These are phyloP conservation scores for Conoideocrella luteorostrata DNA, from an alignment of 2,329 filamentous ascomycete species.

Conservation along the genomic window DNA sequence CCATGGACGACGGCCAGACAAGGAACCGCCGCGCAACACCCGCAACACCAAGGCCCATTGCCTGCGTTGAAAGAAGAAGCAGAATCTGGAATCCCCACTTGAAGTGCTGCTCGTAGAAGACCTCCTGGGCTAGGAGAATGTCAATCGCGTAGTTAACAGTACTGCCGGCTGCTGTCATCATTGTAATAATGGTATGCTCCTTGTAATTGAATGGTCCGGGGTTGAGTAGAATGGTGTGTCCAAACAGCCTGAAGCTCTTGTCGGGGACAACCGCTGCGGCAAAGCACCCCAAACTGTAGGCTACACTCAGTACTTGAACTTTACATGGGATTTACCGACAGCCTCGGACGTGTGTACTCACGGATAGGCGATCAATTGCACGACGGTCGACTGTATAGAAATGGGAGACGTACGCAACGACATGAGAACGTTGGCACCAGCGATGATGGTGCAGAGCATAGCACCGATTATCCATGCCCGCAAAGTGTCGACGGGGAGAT, in stretches of 20 bases:
- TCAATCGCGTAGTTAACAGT: slow-evolving; percentile 24
- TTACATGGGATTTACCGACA: too few relatives aligned
- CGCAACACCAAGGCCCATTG: slow-evolving; percentile 27
- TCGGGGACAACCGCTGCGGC: slow-evolving; percentile 22
- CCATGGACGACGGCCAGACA: slow-evolving; percentile 25
- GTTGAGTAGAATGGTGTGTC: slow-evolving; percentile 25
- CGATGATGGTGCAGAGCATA: slow-evolving; percentile 49
- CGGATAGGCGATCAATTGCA: slow-evolving; percentile 47
- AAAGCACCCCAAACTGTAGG: too few relatives aligned
- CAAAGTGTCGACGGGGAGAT: slow-evolving; percentile 48
- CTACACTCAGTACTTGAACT: slow-evolving; percentile 17
- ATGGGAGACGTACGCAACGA: slow-evolving; percentile 40
- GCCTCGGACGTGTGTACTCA: not conserved
- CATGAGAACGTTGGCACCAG: slow-evolving; percentile 48
- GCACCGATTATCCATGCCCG: slow-evolving; percentile 53
- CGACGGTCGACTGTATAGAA: slow-evolving; percentile 43
- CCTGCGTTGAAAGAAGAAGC: slow-evolving; percentile 24
- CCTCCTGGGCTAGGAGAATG: slow-evolving; percentile 31
- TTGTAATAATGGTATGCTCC: slow-evolving; percentile 39
- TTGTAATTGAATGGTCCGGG: slow-evolving; percentile 36
- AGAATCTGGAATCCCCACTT: slow-evolving; percentile 48
- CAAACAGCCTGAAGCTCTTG: slow-evolving; percentile 20
- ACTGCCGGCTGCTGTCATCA: slow-evolving; percentile 30
- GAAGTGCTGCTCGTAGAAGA: slow-evolving; percentile 43
- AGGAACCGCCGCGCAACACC: slow-evolving; percentile 27